Percentiles rank a stretch among this genome's conserved stretches.
Evolutionary conservation across 2,329 filamentous ascomycete genomes (phyloP).

Genomic region (Ceratocystiopsis minuta): DNA sequence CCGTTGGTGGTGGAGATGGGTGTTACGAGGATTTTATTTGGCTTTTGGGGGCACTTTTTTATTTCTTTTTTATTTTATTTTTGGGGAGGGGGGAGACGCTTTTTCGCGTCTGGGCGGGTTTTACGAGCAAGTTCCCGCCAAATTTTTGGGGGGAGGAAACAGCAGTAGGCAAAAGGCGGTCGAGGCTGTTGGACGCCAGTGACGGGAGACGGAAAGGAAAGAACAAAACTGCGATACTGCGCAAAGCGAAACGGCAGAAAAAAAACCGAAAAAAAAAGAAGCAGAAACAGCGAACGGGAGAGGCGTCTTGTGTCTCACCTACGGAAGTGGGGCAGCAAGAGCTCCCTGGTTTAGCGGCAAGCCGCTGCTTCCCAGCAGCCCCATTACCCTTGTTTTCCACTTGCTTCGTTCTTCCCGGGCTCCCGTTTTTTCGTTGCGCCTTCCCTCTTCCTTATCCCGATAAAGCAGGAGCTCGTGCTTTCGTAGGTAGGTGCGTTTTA

Average conservation of each 20-base stretch:
- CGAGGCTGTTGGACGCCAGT: not conserved
- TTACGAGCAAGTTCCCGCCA: conserved; percentile 1
- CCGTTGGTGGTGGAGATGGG: not conserved
- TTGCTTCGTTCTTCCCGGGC: too few species aligned
- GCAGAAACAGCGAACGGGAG: conserved; percentile 2
- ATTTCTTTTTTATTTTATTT: too few species aligned
- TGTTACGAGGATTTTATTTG: too few species aligned
- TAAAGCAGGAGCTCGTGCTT: too few species aligned
- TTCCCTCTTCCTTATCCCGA: too few species aligned
- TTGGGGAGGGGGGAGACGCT: too few species aligned
- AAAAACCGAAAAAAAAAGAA: not conserved
- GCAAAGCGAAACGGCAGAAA: not conserved
- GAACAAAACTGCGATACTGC: not conserved
- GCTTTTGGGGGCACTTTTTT: too few species aligned
- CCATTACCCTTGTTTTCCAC: too few species aligned
- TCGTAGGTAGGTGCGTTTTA: too few species aligned
- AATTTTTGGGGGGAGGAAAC: not conserved
- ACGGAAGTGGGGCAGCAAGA: not conserved
- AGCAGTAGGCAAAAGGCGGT: not conserved
- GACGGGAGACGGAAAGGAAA: not conserved
- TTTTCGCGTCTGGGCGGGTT: not conserved
- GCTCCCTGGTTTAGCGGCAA: too few species aligned
- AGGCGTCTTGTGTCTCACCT: conserved; percentile 5
- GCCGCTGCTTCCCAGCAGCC: too few species aligned
- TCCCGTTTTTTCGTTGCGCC: too few species aligned